Conservation (phyloP, 805 yeast genomes). For the Saturnispora sanitii region DNA sequence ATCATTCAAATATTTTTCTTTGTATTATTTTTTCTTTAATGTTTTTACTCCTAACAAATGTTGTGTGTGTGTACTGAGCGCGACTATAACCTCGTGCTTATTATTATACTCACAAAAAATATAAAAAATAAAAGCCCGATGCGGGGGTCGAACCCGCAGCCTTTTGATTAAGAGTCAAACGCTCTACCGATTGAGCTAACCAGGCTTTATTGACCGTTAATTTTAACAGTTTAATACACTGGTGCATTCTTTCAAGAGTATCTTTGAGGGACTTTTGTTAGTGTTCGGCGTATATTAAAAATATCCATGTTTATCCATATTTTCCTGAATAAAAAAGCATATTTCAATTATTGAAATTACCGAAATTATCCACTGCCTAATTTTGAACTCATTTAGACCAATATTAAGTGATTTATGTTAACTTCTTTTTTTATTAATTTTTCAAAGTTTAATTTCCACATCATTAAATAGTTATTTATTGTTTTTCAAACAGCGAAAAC, state of each 20-base stretch:
- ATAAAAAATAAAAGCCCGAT: slow-evolving; percentile 11
- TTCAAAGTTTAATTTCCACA: too few species aligned
- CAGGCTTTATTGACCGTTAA: slow-evolving; percentile 7
- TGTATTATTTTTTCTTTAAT: background rate
- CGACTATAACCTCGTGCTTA: background rate
- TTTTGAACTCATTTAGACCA: too few species aligned
- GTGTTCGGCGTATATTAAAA: too few species aligned
- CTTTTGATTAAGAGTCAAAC: slow-evolving; percentile 17
- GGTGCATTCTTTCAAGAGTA: background rate
- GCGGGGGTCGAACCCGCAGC: slow-evolving; percentile 18
- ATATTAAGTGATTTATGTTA: too few species aligned
- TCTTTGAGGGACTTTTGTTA: too few species aligned
- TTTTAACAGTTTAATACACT: background rate
- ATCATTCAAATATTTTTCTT: too few species aligned
- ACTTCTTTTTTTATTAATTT: too few species aligned
- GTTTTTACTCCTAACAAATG: background rate
- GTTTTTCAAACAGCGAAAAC: too few species aligned
- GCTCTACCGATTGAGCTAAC: slow-evolving; percentile 18
- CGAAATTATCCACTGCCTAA: too few species aligned
- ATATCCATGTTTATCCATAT: too few species aligned
- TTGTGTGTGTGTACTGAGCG: background rate
- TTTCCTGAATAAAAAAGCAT: background rate
- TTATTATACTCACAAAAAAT: background rate
- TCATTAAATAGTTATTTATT: too few species aligned
- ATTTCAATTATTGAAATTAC: too few species aligned